These are phyloP conservation scores for Boletus fagicola DNA, from an alignment of 768 basidiomycete genomes.

Conservation along the genomic window DNA sequence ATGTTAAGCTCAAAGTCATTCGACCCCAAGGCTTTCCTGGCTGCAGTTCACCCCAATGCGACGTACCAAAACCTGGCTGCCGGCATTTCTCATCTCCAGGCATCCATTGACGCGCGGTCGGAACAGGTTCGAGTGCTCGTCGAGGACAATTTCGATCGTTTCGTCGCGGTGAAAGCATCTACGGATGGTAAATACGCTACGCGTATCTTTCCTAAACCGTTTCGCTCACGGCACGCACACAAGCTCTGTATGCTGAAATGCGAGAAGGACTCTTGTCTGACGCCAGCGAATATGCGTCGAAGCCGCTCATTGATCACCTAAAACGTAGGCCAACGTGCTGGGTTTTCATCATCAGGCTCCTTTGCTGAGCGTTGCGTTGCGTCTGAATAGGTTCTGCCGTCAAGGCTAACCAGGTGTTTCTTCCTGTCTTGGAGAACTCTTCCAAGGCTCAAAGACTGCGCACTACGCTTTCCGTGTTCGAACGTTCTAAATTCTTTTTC, in stretches of 20 bases:
- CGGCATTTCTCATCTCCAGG: conserved; percentile 71
- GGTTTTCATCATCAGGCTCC: not conserved
- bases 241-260: conserved; percentile 92
- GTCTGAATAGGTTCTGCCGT: conserved; percentile 68
- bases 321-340: conserved; percentile 57
- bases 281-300: conserved; percentile 78
- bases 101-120: conserved; percentile 85
- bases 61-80: conserved; percentile 86
- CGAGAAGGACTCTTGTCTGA: conserved; percentile 78
- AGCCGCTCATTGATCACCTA: conserved; percentile 76
- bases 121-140: conserved; percentile 94
- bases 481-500: conserved; percentile 97
- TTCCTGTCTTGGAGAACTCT: conserved; percentile 93
- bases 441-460: conserved; percentile 91
- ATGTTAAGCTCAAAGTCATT: conserved; percentile 91
- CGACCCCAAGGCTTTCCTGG: conserved; percentile 92
- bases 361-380: conserved; percentile 4
- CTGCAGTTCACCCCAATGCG: conserved; percentile 89
- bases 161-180: conserved; percentile 94
- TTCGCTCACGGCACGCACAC: not conserved
- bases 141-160: conserved; percentile 97
- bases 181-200: conserved; percentile 71
- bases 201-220: not conserved
- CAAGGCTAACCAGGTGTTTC: conserved; percentile 93
- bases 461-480: conserved; percentile 92